phyloP scores from a whole-genome alignment of 345 rosid genomes.

The Arabidopsis arenosa region DNA sequence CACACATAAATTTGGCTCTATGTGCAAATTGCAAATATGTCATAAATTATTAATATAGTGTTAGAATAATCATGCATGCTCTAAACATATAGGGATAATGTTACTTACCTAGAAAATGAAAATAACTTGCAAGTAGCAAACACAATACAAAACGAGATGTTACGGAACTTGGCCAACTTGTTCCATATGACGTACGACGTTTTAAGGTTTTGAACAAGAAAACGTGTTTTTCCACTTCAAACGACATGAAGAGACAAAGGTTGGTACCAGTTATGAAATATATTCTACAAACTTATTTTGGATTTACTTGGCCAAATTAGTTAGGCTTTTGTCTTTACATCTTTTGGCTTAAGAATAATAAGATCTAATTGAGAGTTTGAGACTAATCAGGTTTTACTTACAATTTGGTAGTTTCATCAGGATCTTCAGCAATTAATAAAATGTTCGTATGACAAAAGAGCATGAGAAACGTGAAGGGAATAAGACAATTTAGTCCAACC shows the following conservation, averaged over 20 bases:
- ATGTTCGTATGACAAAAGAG: slow-evolving; percentile 9
- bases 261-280: slow-evolving; percentile 6
- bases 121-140: slow-evolving; percentile 16
- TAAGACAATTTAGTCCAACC: not conserved
- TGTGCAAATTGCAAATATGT: not conserved
- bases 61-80: not conserved
- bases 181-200: slow-evolving; percentile 16
- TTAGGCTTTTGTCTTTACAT: not conserved
- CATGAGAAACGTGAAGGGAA: slow-evolving; percentile 21
- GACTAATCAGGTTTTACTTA: not conserved
- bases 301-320: not conserved
- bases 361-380: not conserved
- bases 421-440: not conserved
- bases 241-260: slow-evolving; percentile 8
- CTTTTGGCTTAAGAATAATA: not conserved
- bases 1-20: not conserved
- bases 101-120: not conserved
- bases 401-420: not conserved
- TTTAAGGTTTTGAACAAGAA: slow-evolving; percentile 11
- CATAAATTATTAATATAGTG: not conserved
- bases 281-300: not conserved
- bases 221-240: slow-evolving; percentile 18
- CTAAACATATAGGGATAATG: not conserved
- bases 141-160: slow-evolving; percentile 4
- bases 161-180: slow-evolving; percentile 31